A percentile compares a stretch with the other conserved stretches of the same genome.
These are phyloP conservation scores for Baorangia bicolor DNA, from an alignment of 768 basidiomycete genomes.

Conservation along the genomic window DNA sequence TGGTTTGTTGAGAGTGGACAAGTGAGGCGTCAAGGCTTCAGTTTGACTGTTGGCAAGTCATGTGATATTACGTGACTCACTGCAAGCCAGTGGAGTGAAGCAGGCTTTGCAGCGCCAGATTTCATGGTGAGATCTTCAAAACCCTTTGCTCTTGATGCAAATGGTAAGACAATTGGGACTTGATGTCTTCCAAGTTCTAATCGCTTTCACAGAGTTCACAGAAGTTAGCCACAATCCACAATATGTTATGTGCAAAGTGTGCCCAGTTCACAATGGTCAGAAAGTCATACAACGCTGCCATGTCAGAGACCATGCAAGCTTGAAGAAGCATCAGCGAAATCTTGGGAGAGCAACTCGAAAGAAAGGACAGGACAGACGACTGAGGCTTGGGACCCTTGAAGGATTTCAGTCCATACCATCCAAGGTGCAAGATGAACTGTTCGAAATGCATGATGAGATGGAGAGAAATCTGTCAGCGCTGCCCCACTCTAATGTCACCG, in stretches of 20 bases:
- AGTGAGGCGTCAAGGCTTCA: neutral
- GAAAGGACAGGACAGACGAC: neutral
- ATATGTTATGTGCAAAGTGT: neutral
- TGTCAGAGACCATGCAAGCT: neutral
- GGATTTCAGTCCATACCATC: neutral
- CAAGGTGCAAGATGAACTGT: neutral
- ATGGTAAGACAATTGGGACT: neutral
- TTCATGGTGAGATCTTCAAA: neutral
- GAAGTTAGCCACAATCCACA: neutral
- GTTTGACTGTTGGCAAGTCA: neutral
- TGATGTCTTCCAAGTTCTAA: neutral
- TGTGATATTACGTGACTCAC: no score
- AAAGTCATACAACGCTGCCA: neutral
- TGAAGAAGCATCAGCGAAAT: constrained; percentile 1
- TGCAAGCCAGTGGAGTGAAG: no score
- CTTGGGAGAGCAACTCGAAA: neutral
- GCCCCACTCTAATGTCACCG: neutral
- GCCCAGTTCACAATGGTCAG: neutral
- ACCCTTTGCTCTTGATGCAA: neutral
- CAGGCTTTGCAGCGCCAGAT: no score
- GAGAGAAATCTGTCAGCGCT: neutral
- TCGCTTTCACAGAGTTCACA: neutral
- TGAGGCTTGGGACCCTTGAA: neutral
- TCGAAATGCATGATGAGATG: neutral
- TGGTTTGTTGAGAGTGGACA: no score